Evolutionary conservation across 371 early-diverging fungal genomes (phyloP), one percentile per base, ranked within the genome.

Genomic region (Lichtheimia corymbifera): DNA sequence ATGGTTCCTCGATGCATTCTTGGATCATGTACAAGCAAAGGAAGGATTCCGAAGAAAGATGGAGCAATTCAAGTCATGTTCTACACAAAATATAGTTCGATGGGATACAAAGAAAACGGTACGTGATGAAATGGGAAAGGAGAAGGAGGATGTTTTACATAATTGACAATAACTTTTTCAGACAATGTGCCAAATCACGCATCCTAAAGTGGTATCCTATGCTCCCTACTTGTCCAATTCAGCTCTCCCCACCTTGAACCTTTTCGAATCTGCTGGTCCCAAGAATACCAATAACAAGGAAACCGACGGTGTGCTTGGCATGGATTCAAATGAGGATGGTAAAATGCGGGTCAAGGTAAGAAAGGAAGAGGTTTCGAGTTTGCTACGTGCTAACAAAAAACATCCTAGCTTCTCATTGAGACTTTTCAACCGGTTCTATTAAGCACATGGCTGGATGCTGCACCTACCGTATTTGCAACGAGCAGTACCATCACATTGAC

Each of bases 361-460:
- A n/a, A 24, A 15, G 15, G 4, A 45, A 1, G 9, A 7, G 5
- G 1, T 5, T 14, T 22, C 47, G 14, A 17, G 11, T 12, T 4
- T 18, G 15, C 20, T 1, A 22, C 18, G 20, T 20, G 12, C 24
- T 44, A 40, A 50, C 18, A 28, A 40, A 58, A n/a, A 40, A 40
- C 18, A 3, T 25, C 47, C 2, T 61, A 76, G 72, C 57, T 69
- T 15, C 67, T 85, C 44, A 80, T 85, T 20, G 69, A 82, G 12
- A 79, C 80, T 2, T 76, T 86, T 17, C 82, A 86, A 63, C 88
- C 90, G 18, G 71, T 88, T 47, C 67, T 92, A 40, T 80, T 89
- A 14, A 85, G 88, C 3, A 71, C 84, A 0, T 93, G 92, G 91
- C 65, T 91, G 14, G 92, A 93, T 61, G 76, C 89, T 24, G 87